A percentile compares a stretch with the other conserved stretches of the same genome.
Evolutionary conservation across 2,329 filamentous ascomycete species (phyloP).

Genomic region (Tricladium varicosporioides): DNA sequence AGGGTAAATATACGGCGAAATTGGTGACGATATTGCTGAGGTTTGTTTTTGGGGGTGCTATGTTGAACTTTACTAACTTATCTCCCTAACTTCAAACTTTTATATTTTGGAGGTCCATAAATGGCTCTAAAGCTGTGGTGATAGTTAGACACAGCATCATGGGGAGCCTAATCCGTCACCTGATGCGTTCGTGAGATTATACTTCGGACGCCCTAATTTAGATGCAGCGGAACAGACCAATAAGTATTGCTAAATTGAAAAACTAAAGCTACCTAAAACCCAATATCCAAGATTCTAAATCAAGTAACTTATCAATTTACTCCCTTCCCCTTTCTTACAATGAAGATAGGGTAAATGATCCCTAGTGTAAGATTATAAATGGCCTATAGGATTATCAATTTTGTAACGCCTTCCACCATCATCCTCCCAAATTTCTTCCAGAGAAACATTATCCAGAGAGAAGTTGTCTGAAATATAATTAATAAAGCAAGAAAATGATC

Average conservation of each 20-base stretch:
- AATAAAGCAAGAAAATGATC: background rate
- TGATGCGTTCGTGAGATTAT: background rate
- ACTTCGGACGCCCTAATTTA: background rate
- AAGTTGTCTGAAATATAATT: background rate
- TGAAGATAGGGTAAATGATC: background rate
- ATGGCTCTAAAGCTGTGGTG: background rate
- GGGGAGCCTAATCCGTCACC: background rate
- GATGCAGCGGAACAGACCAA: background rate
- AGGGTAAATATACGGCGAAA: constrained; percentile 1
- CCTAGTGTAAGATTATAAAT: background rate
- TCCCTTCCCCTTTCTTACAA: background rate
- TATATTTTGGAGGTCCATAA: background rate
- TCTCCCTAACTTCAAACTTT: constrained; percentile 4
- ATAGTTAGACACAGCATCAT: background rate
- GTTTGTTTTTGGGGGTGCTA: background rate
- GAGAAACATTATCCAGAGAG: background rate
- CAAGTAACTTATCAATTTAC: background rate
- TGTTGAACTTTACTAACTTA: background rate
- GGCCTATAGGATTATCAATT: background rate
- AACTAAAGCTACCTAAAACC: background rate
- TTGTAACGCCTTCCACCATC: background rate
- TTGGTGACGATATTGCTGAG: constrained; percentile 7
- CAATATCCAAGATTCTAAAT: background rate
- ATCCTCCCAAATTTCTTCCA: background rate
- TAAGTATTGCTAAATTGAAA: background rate